phyloP scores from a whole-genome alignment of 192 early-diverging fungal species.

The Backusella circina region DNA sequence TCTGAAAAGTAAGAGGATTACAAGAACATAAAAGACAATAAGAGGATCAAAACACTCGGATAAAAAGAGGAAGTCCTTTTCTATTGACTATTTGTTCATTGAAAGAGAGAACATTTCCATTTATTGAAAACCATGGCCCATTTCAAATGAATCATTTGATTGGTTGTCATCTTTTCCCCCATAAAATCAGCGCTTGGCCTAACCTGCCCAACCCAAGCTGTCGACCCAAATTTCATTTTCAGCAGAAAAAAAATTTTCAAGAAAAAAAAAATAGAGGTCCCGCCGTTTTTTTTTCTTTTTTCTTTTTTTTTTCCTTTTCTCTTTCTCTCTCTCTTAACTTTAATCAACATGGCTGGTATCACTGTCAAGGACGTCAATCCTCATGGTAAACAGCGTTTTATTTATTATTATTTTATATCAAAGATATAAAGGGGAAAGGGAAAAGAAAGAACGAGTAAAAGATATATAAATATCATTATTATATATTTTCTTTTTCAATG shows the following conservation, averaged over 20 bases:
- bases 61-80: no score
- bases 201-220: not conserved
- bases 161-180: not conserved
- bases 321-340: slow-evolving; percentile 6
- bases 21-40: no score
- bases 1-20: no score
- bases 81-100: no score
- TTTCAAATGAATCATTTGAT: not conserved
- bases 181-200: not conserved
- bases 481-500: not conserved
- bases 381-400: slow-evolving; percentile 8
- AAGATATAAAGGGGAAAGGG: not conserved
- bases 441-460: not conserved
- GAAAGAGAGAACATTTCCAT: no score
- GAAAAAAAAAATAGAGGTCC: not conserved
- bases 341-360: slow-evolving; percentile 16
- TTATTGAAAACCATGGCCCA: no score
- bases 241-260: not conserved
- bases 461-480: not conserved
- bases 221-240: not conserved
- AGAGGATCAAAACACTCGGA: no score
- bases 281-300: not conserved
- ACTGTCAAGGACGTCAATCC: slow-evolving; percentile 15
- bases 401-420: not conserved
- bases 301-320: not conserved